These are phyloP conservation scores for Chiua virens DNA, from an alignment of 768 basidiomycete species.

Conservation along the genomic window DNA sequence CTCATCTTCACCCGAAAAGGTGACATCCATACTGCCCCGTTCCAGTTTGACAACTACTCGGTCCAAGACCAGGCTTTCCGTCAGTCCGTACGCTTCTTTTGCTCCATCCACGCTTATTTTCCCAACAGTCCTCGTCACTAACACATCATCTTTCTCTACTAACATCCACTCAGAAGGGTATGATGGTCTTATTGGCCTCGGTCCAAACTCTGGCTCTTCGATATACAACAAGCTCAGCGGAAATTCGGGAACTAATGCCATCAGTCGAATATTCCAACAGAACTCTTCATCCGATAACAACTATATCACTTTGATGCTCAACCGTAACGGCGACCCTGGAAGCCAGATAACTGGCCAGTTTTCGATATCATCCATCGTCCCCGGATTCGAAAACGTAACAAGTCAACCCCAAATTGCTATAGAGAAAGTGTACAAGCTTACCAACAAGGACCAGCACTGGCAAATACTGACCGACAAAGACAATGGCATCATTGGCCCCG, in stretches of 20 bases:
- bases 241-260: conserved; percentile 52
- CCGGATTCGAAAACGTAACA: conserved; percentile 61
- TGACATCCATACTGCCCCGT: conserved; percentile 50
- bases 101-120: not conserved
- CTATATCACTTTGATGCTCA: conserved; percentile 69
- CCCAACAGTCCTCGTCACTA: conserved; percentile 56
- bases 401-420: conserved; percentile 65
- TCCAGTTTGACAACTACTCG: conserved; percentile 56
- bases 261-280: conserved; percentile 66
- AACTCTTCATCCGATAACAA: conserved; percentile 50
- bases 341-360: conserved; percentile 59
- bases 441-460: conserved; percentile 78
- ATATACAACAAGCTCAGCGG: conserved; percentile 56
- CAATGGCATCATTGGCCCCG: conserved; percentile 72
- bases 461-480: conserved; percentile 66
- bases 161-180: conserved; percentile 62
- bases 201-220: conserved; percentile 71
- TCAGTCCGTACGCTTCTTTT: conserved; percentile 33
- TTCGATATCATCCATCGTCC: conserved; percentile 63
- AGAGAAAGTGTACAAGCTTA: conserved; percentile 58
- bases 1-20: conserved; percentile 38
- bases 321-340: conserved; percentile 53
- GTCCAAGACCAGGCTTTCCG: conserved; percentile 67
- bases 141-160: conserved; percentile 63
- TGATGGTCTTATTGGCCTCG: conserved; percentile 73